Base-by-base conservation (phyloP, 768 basidiomycete species). In the Boletus vinaceobasis region DNA sequence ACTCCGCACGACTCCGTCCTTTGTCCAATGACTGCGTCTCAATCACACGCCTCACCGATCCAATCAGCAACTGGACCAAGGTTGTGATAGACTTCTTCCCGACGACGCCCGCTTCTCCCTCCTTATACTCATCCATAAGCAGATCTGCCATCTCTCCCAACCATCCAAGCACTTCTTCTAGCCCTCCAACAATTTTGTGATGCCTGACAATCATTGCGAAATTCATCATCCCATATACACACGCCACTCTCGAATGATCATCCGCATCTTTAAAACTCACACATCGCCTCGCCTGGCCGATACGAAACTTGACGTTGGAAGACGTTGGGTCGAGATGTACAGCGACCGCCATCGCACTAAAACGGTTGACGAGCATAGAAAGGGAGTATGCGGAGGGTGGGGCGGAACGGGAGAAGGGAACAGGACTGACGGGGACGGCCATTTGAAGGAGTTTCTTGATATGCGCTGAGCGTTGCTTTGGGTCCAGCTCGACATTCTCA, bases 321-420 rank as follows among this genome's bases (percentile, higher is more conserved):
- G 74, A 65, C 0, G 75, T 70, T 0, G 85, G 82, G 43, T 87
- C 83, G 43, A 97, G 79, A 60, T 85, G 79, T 40, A 89, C 77
- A 5, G 84, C 85, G 27, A 90, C 75, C 6, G 87, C 82, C 59
- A 88, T 75, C 11, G 88, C 85, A 46, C 81, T 83, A 62, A 90
- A 84, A 9, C 93, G 84, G 69, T 97, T 97, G 70, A 87, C 83
- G 33, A 96, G 75, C 79, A 85, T 85, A 1, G 90, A 87, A 2
- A 89, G 75, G 36, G 88, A 82, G 33, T 78, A 74, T 3, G 67
- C 57, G 0, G 76, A 72, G 0, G 86, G 84, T 5, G 80, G 81
- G 4, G 66, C 72, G 1, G 69, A 67, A 39, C 82, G 79, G 4
- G 79, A 79, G 72, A 88, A 89, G 1, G 83, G 77, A 7, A 92